These are phyloP conservation scores for Rutstroemia sp. DNA, from an alignment of 2,329 filamentous ascomycete species.

Conservation along the genomic window DNA sequence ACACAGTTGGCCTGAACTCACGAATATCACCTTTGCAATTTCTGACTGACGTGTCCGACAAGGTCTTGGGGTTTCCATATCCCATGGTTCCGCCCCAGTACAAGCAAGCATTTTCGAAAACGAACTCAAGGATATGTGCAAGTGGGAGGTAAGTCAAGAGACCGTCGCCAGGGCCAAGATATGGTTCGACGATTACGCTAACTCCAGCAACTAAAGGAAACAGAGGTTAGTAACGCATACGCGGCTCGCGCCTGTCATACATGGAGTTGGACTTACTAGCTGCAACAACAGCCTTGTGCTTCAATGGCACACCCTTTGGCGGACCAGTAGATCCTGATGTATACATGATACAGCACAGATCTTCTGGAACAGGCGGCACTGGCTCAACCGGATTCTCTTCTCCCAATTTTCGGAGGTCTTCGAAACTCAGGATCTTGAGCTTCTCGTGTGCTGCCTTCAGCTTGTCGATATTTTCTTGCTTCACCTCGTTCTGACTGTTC, in stretches of 20 bases:
- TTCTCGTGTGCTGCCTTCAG: constrained; percentile 49
- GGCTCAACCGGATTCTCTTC: constrained; percentile 59
- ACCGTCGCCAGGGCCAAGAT: constrained; percentile 68
- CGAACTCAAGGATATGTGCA: constrained; percentile 92
- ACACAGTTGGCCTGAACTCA: constrained; percentile 78
- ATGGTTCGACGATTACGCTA: constrained; percentile 65
- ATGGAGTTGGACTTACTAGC: constrained; percentile 63
- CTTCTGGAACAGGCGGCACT: constrained; percentile 64
- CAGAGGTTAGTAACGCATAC: neutral
- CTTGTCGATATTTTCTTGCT: constrained; percentile 39
- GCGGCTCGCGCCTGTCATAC: constrained; percentile 41
- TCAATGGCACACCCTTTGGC: constrained; percentile 83
- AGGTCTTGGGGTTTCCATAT: constrained; percentile 82
- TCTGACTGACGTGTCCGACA: constrained; percentile 76
- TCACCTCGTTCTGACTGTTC: constrained; percentile 41
- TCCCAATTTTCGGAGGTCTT: constrained; percentile 41
- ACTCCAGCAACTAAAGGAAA: constrained; percentile 62
- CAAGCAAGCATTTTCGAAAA: constrained; percentile 83
- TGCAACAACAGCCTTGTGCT: constrained; percentile 75
- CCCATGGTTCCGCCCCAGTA: constrained; percentile 88
- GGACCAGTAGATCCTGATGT: constrained; percentile 85
- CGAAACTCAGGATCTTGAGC: constrained; percentile 44
- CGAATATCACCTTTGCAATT: constrained; percentile 92
- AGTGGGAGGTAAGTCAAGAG: constrained; percentile 88
- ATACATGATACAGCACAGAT: constrained; percentile 77